Percentiles rank a stretch among this genome's conserved stretches.
These are phyloP conservation scores for Byssothecium circinans DNA, from an alignment of 2,329 filamentous ascomycete genomes.

Conservation along the genomic window DNA sequence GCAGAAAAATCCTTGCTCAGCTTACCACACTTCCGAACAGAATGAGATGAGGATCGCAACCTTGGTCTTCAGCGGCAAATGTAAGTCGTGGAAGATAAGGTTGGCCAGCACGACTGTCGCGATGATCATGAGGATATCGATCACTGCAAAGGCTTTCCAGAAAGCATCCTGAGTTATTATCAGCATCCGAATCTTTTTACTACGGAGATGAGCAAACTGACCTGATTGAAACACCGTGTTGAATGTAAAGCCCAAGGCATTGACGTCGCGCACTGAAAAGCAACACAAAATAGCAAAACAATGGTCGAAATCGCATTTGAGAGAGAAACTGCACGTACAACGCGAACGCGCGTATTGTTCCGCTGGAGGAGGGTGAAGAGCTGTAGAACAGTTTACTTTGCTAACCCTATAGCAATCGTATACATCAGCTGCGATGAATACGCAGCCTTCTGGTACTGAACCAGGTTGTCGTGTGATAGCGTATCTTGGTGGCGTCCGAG, in stretches of 20 bases:
- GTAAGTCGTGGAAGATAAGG: background rate
- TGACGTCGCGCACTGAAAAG: background rate
- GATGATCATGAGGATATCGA: background rate
- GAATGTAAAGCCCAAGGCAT: background rate
- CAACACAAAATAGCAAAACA: background rate
- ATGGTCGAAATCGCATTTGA: background rate
- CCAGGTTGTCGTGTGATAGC: background rate
- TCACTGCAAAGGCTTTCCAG: background rate
- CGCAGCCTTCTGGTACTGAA: background rate
- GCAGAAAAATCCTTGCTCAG: background rate
- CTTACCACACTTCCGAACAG: background rate
- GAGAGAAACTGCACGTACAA: background rate
- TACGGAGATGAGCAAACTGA: background rate
- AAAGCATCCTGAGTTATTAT: background rate
- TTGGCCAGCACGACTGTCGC: background rate
- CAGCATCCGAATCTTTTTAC: background rate
- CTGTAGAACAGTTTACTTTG: slow-evolving; percentile 1
- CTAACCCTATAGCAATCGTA: background rate
- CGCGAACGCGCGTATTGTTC: background rate
- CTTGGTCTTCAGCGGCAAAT: background rate
- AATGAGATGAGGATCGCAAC: background rate
- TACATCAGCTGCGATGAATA: slow-evolving; percentile 4
- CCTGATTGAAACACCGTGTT: background rate
- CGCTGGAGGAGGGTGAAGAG: background rate
- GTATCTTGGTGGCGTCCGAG: background rate